These are phyloP conservation scores for Puccinia novopanici DNA, from an alignment of 1,284 basidiomycete species.

Conservation along the genomic window DNA sequence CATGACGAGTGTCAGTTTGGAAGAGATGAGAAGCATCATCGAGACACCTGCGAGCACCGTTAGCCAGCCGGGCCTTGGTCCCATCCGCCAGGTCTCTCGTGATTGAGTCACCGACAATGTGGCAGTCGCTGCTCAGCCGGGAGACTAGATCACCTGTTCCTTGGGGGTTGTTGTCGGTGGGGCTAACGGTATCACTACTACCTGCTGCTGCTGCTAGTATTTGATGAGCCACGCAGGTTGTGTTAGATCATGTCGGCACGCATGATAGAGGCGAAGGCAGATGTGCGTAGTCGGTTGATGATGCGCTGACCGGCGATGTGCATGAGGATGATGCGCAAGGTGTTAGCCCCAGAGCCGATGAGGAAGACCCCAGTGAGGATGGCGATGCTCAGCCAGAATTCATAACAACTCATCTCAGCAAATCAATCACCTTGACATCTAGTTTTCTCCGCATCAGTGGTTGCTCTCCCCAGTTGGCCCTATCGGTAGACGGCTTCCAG, in stretches of 20 bases:
- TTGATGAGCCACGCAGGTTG: conserved; percentile 52
- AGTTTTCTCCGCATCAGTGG: no score
- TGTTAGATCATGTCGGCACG: conserved; percentile 55
- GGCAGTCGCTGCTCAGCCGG: conserved; percentile 85
- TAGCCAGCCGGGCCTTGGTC: conserved; percentile 75
- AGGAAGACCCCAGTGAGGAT: conserved; percentile 79
- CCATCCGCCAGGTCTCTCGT: conserved; percentile 91
- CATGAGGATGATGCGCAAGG: conserved; percentile 84
- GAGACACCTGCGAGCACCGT: conserved; percentile 87
- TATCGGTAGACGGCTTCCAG: no score
- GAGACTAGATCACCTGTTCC: conserved; percentile 93
- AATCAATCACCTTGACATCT: no score
- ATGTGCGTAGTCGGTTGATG: conserved; percentile 74
- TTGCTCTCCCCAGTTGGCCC: no score
- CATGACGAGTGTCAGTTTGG: conserved; percentile 87
- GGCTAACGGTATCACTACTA: conserved; percentile 47
- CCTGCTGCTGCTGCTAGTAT: conserved; percentile 66
- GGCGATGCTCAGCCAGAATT: no score
- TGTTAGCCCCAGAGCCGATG: conserved; percentile 81
- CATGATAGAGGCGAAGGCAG: neutral
- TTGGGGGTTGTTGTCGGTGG: conserved; percentile 68
- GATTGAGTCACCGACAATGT: conserved; percentile 90
- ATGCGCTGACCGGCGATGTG: conserved; percentile 85
- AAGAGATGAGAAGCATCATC: conserved; percentile 94
- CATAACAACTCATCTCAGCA: no score